Percentiles rank a stretch among this genome's conserved stretches.
phyloP scores from a whole-genome alignment of 2,329 filamentous ascomycete genomes.

The Ceratocystis alfenasii region DNA sequence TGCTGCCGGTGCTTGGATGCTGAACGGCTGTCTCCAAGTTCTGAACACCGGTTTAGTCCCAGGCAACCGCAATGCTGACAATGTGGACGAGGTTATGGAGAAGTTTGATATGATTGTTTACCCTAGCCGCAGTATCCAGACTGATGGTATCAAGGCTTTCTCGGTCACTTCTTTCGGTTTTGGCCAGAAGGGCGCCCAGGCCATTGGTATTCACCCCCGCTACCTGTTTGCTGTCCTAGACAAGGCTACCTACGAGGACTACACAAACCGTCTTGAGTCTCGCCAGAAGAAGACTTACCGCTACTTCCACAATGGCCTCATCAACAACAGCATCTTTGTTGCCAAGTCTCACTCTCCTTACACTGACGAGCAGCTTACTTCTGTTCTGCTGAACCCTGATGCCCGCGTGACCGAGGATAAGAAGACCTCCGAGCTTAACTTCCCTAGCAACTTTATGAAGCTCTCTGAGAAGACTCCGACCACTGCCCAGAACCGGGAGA shows the following conservation, averaged over 20 bases:
- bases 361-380: constrained; percentile 70
- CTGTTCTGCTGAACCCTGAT: constrained; percentile 86
- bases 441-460: constrained; percentile 57
- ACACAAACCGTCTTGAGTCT: constrained; percentile 78
- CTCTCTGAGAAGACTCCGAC: constrained; percentile 44
- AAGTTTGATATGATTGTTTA: constrained; percentile 97
- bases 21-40: constrained; percentile 95
- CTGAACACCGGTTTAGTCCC: constrained; percentile 89
- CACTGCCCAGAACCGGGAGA: constrained; percentile 45
- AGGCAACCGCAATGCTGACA: constrained; percentile 96
- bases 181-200: constrained; percentile 96
- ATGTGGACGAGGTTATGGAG: constrained; percentile 92
- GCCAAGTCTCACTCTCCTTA: constrained; percentile 90
- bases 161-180: constrained; percentile 98
- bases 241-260: constrained; percentile 65
- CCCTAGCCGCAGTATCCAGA: constrained; percentile 88
- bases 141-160: constrained; percentile 96
- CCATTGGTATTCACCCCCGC: constrained; percentile 90
- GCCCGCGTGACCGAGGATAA: constrained; percentile 76
- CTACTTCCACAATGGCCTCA: constrained; percentile 95
- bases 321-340: constrained; percentile 96
- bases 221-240: constrained; percentile 95
- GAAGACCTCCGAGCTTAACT: constrained; percentile 71
- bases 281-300: constrained; percentile 98
- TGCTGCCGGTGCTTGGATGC: constrained; percentile 98